These are phyloP conservation scores for Kodamaea ohmeri DNA, from an alignment of 1,139 yeast genomes.

Conservation along the genomic window DNA sequence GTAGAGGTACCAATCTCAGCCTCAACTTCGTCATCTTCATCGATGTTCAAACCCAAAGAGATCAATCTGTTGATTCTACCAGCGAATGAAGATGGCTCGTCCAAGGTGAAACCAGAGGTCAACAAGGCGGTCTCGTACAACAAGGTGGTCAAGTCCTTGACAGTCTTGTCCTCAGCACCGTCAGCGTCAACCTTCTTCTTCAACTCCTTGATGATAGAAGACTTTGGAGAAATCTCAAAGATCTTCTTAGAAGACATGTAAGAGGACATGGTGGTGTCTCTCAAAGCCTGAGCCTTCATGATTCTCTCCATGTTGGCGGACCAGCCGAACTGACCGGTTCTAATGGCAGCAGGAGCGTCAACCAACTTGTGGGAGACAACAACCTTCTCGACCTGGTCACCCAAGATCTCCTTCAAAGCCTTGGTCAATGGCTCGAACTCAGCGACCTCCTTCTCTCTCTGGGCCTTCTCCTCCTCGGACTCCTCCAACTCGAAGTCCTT, in stretches of 20 bases:
- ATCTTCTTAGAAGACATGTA: constrained; percentile 99
- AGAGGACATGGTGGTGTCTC: constrained; percentile 98
- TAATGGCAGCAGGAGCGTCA: constrained; percentile 99
- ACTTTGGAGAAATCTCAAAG: constrained; percentile 96
- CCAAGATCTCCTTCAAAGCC: constrained; percentile 94
- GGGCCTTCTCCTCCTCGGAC: constrained; percentile 94
- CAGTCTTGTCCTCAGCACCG: constrained; percentile 98
- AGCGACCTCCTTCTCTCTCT: constrained; percentile 89
- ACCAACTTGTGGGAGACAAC: constrained; percentile 96
- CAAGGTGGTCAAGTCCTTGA: constrained; percentile 94
- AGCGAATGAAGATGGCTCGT: constrained; percentile 97
- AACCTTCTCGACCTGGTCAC: constrained; percentile 99
- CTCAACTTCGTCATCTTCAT: constrained; percentile 55
- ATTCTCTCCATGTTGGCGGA: constrained; percentile 99
- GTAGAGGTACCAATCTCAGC: constrained; percentile 49
- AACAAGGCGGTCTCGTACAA: constrained; percentile 96
- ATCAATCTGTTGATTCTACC: constrained; percentile 97
- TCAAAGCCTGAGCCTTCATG: constrained; percentile 99
- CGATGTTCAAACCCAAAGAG: constrained; percentile 96
- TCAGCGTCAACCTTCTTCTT: constrained; percentile 94
- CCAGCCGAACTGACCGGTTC: constrained; percentile 99
- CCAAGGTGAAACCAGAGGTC: constrained; percentile 98
- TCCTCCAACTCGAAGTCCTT: constrained; percentile 99
- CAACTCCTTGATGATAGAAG: constrained; percentile 92
- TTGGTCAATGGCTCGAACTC: constrained; percentile 92